phyloP scores from a whole-genome alignment of 306 rosid genomes.

The Mimosa bimucronata region DNA sequence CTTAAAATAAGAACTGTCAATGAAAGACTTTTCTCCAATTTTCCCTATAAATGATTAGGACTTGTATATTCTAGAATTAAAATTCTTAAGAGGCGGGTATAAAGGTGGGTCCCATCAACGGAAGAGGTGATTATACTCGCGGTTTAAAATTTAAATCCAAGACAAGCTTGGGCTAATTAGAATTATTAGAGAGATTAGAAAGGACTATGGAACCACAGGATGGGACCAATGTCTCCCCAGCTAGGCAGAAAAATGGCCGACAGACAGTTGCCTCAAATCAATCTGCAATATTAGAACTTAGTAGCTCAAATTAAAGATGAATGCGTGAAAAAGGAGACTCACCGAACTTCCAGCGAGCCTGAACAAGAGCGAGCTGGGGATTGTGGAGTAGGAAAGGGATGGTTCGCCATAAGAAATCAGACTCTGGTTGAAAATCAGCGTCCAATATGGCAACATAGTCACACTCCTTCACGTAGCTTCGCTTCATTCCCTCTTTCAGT shows the following conservation, averaged over 20 bases:
- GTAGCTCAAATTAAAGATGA: background rate
- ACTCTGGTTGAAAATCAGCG: constrained; percentile 89
- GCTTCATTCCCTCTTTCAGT: constrained; percentile 81
- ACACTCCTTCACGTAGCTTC: constrained; percentile 64
- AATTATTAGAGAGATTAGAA: background rate
- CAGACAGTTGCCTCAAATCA: constrained; percentile 46
- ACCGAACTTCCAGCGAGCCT: constrained; percentile 94
- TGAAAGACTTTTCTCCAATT: too few relatives aligned
- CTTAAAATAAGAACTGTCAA: too few relatives aligned
- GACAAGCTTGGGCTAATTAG: background rate
- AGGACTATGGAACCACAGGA: background rate
- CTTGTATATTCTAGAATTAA: too few relatives aligned
- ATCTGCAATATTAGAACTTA: background rate
- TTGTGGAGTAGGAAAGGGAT: constrained; percentile 76
- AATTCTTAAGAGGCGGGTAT: background rate
- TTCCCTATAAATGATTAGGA: too few relatives aligned
- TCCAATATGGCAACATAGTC: constrained; percentile 85
- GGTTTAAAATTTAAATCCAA: background rate
- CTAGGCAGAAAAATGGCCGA: constrained; percentile 26
- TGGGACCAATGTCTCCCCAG: constrained; percentile 19
- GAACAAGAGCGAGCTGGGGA: constrained; percentile 69
- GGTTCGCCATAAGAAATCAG: constrained; percentile 76
- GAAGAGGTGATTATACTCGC: background rate
- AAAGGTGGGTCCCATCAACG: constrained; percentile 17
- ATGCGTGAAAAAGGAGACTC: background rate